These are phyloP conservation scores for Kitagawia praeruptora DNA, from an alignment of 129 eudicot genomes.

Conservation along the genomic window DNA sequence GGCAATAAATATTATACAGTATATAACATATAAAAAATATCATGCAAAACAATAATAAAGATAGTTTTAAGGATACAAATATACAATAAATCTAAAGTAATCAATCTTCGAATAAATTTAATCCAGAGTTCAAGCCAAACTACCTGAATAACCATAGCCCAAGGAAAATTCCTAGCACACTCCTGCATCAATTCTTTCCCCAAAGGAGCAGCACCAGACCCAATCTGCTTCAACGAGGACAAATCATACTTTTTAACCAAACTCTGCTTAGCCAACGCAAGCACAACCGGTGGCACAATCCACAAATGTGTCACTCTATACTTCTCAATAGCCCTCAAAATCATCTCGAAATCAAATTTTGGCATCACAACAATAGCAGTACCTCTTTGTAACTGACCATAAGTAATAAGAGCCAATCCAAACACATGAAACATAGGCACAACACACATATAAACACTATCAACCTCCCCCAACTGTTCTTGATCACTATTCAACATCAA, in stretches of 20 bases:
- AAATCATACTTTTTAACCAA: slow-evolving; percentile 59
- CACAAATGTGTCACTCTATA: slow-evolving; percentile 53
- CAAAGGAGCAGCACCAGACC: slow-evolving; percentile 23
- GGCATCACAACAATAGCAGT: slow-evolving; percentile 48
- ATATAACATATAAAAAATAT: background rate
- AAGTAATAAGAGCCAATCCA: slow-evolving; percentile 52
- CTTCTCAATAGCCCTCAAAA: slow-evolving; percentile 54
- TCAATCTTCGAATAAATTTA: background rate
- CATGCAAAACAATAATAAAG: background rate
- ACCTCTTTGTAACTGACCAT: slow-evolving; percentile 62
- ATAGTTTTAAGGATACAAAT: background rate
- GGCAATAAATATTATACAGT: background rate
- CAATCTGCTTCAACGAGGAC: slow-evolving; percentile 74
- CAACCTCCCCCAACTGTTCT: slow-evolving; percentile 33
- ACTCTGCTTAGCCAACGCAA: slow-evolving; percentile 60
- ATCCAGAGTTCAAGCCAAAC: background rate
- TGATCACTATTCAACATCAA: slow-evolving; percentile 50
- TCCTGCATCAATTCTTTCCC: slow-evolving; percentile 48
- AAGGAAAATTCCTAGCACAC: slow-evolving; percentile 41
- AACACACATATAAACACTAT: slow-evolving; percentile 48
- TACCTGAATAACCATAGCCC: slow-evolving; percentile 35
- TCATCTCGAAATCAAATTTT: slow-evolving; percentile 59
- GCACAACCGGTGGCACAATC: slow-evolving; percentile 79
- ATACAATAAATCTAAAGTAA: background rate
- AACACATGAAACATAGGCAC: slow-evolving; percentile 89